Percentiles rank a stretch among this genome's conserved stretches.
Evolutionary conservation across 176 grass and related monocot genomes (phyloP).

Genomic region (Oryza meridionalis): DNA sequence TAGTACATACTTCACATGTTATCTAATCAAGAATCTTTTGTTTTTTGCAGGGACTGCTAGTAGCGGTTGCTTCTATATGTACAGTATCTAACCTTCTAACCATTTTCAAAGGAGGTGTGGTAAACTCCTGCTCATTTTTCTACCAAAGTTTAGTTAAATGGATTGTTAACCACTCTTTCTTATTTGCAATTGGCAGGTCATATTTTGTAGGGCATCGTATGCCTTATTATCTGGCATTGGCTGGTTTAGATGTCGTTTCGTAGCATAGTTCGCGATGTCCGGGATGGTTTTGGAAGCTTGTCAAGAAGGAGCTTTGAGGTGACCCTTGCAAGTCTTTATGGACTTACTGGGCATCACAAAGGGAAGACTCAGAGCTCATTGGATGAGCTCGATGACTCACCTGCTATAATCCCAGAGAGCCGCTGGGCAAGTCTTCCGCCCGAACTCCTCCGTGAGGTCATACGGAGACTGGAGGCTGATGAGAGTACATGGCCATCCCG

Average conservation of each 20-base stretch:
- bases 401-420: constrained; percentile 62
- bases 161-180: background rate
- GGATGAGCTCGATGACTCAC: constrained; percentile 55
- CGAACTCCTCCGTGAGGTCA: constrained; percentile 85
- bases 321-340: constrained; percentile 72
- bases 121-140: constrained; percentile 7
- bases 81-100: background rate
- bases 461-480: constrained; percentile 76
- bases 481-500: constrained; percentile 87
- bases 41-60: constrained; percentile 38
- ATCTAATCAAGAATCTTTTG: constrained; percentile 13
- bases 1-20: background rate
- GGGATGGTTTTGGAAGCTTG: constrained; percentile 84
- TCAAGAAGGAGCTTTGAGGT: constrained; percentile 91
- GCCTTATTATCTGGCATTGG: constrained; percentile 30
- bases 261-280: constrained; percentile 91
- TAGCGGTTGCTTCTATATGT: constrained; percentile 17
- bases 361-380: constrained; percentile 67
- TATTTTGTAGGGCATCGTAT: constrained; percentile 39
- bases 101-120: background rate
- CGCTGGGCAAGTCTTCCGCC: constrained; percentile 89
- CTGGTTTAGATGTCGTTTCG: constrained; percentile 83
- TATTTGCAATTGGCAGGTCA: constrained; percentile 29
- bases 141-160: background rate
- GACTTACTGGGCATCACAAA: constrained; percentile 66